These are phyloP conservation scores for Fusarium luffae DNA, from an alignment of 2,329 filamentous ascomycete species.

Conservation along the genomic window DNA sequence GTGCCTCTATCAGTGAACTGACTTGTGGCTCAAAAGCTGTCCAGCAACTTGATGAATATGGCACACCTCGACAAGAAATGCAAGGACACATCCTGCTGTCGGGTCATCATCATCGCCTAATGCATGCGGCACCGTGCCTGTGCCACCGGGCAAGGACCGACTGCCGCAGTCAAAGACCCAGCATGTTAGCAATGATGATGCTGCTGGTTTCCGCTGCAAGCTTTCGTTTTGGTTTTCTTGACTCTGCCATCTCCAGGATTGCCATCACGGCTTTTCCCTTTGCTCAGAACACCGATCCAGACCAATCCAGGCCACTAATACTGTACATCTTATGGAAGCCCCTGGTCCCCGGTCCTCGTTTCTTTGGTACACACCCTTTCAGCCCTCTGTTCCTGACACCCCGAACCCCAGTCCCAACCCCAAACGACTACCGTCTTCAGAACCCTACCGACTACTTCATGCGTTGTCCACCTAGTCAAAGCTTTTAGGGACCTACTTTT, in stretches of 20 bases:
- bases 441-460: slow-evolving; percentile 45
- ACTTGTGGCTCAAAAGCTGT: slow-evolving; percentile 23
- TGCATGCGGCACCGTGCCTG: slow-evolving; percentile 41
- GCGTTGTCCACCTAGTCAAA: slow-evolving; percentile 45
- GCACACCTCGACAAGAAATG: slow-evolving; percentile 22
- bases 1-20: slow-evolving; percentile 16
- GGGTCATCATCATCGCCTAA: slow-evolving; percentile 29
- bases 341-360: slow-evolving; percentile 36
- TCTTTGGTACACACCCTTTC: slow-evolving; percentile 43
- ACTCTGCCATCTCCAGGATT: slow-evolving; percentile 13
- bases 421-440: slow-evolving; percentile 48
- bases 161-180: slow-evolving; percentile 29
- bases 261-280: slow-evolving; percentile 13
- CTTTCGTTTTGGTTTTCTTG: slow-evolving; percentile 27
- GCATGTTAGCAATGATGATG: slow-evolving; percentile 40
- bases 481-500: slow-evolving; percentile 39
- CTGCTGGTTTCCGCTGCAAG: slow-evolving; percentile 43
- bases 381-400: slow-evolving; percentile 42
- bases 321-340: slow-evolving; percentile 22
- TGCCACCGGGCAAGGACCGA: slow-evolving; percentile 34
- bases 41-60: slow-evolving; percentile 4
- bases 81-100: slow-evolving; percentile 24
- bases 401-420: slow-evolving; percentile 40
- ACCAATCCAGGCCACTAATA: slow-evolving; percentile 17
- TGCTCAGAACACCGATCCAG: slow-evolving; percentile 22